phyloP scores from a whole-genome alignment of 352 stramenopile genomes.

The Blastocystis hominis region DNA sequence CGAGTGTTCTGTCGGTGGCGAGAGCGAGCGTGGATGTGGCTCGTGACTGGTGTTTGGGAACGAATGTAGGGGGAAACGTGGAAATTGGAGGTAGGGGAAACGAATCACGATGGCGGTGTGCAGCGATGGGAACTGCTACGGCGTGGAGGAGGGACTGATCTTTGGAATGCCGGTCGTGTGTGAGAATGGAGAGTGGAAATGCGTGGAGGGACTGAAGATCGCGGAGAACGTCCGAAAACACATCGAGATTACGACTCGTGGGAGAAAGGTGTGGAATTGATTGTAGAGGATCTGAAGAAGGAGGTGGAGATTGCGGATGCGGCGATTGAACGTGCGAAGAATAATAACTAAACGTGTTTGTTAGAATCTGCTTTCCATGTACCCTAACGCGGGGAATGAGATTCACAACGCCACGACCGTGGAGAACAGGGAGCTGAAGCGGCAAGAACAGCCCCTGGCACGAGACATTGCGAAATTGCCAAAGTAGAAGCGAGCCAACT shows the following conservation, averaged over 20 bases:
- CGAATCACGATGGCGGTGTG: slow-evolving; percentile 78
- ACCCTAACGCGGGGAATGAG: background rate
- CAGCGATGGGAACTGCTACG: slow-evolving; percentile 74
- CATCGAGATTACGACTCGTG: background rate
- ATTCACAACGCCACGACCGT: background rate
- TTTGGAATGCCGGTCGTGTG: slow-evolving; percentile 81
- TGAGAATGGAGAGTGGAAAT: slow-evolving; percentile 68
- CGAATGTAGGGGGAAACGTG: slow-evolving; percentile 15
- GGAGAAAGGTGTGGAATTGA: background rate
- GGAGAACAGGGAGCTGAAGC: background rate
- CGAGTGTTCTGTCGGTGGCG: slow-evolving; percentile 73
- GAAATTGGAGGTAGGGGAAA: slow-evolving; percentile 65
- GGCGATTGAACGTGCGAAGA: background rate
- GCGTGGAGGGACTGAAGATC: slow-evolving; percentile 69
- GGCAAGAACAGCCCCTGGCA: background rate
- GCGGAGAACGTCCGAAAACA: slow-evolving; percentile 60
- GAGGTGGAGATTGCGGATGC: background rate
- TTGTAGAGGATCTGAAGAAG: slow-evolving; percentile 30
- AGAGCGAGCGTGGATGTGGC: slow-evolving; percentile 73
- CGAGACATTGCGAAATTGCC: background rate
- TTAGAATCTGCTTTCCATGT: background rate
- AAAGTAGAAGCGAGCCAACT: background rate
- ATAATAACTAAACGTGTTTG: background rate
- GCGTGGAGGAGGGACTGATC: slow-evolving; percentile 76
- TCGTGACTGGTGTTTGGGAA: slow-evolving; percentile 68